Evolutionary conservation across 2,329 filamentous ascomycete species (phyloP).

Genomic region (Colletotrichum magnum): DNA sequence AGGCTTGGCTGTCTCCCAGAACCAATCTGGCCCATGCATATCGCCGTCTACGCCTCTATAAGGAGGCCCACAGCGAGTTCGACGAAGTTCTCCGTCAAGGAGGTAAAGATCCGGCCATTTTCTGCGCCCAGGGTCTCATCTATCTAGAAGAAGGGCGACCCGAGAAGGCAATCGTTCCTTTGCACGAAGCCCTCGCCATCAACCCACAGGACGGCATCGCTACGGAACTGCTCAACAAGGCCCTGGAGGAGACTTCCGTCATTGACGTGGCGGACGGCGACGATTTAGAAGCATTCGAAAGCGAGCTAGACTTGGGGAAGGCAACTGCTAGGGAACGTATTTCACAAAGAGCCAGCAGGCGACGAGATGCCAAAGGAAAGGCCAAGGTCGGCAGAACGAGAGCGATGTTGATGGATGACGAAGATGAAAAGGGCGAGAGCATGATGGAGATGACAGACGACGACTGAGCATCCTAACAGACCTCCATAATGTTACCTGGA

Average conservation of each 20-base stretch:
- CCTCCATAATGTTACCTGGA: constrained; percentile 19
- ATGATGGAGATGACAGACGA: constrained; percentile 72
- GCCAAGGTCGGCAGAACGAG: constrained; percentile 56
- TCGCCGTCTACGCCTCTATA: constrained; percentile 77
- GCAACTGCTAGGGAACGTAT: constrained; percentile 55
- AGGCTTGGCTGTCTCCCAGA: constrained; percentile 86
- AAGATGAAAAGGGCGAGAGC: constrained; percentile 58
- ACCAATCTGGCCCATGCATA: constrained; percentile 93
- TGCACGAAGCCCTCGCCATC: constrained; percentile 88
- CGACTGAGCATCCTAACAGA: constrained; percentile 49
- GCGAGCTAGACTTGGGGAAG: constrained; percentile 63
- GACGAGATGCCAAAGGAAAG: constrained; percentile 60
- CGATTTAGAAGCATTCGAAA: constrained; percentile 66
- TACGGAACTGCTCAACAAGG: constrained; percentile 82
- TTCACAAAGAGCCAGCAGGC: constrained; percentile 47
- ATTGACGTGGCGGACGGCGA: constrained; percentile 61
- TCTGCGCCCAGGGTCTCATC: constrained; percentile 87
- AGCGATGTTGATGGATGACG: constrained; percentile 51
- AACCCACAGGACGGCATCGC: constrained; percentile 85
- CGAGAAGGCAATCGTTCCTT: constrained; percentile 82
- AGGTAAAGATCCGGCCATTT: constrained; percentile 83
- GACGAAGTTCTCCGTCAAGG: constrained; percentile 89
- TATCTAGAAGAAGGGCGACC: constrained; percentile 82
- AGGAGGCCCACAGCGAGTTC: constrained; percentile 83
- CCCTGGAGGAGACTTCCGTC: constrained; percentile 73